Evolutionary conservation across 257 asterid species (phyloP), one percentile per base, ranked within the genome.

Genomic region (Hygrophila difformis): DNA sequence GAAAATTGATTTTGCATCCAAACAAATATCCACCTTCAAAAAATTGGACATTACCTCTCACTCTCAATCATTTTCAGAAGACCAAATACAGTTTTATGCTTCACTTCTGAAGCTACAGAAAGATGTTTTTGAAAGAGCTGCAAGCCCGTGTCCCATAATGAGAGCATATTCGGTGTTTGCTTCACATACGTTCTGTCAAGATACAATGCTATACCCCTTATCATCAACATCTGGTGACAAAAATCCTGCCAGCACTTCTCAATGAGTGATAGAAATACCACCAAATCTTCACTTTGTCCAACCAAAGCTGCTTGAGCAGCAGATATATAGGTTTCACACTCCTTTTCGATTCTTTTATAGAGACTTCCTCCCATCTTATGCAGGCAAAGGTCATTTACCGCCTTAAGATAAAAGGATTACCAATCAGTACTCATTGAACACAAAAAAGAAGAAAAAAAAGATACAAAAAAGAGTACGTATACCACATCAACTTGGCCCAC

Each of bases 111-210:
- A 55, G 93, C 93, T 47, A 85, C 76, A 62, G 84, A 70, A 44
- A 91, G 94, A 72, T 85, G 96, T 57, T 91, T 91, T 59, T 85
- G 81, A 60, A 85, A 89, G 62, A 89, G 88, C 63, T 82, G 94
- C 86, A 89, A 74, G 38, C 98, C 98, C 96, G 82, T 89, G 75
- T 89, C 98, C 98, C 98, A 89, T 56, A 89, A 57, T 43, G 98
- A 89, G 42, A 80, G 77, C 26, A 82, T 93, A 59, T 70, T 77
- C 7, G 94, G 72, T 22, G 92, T 82, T 71, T 82, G 96, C 76
- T 89, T 85, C 54, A 89, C 98, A 51, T 85, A 89, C 53, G 96
- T 89, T 67, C 96, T 71, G 68, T 89, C 98, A 26, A 89, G 93
- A 74, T 63, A 77, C 62, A 91, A 68, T 43, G 96, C 98, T 67